Conservation (phyloP, 176 grass and related monocot species). For the Avena atlantica region DNA sequence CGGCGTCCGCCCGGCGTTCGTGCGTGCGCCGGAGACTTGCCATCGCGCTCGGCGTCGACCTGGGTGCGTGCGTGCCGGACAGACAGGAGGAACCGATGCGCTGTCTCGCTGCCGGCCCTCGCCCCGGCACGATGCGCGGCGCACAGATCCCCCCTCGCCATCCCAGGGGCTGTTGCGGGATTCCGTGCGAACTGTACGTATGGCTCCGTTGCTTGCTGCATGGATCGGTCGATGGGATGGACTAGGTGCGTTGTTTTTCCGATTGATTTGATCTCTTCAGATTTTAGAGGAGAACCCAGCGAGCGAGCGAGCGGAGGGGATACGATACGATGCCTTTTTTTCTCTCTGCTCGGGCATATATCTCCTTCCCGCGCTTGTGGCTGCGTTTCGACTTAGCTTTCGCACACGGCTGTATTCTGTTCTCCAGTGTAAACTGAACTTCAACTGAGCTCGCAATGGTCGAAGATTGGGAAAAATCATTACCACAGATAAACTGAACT, state of each 20-base stretch:
- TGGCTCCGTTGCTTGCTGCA: not conserved
- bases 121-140: constrained; percentile 42
- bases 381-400: not conserved
- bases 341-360: no score
- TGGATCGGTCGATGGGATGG: constrained; percentile 20
- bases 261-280: not conserved
- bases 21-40: not conserved
- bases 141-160: not conserved
- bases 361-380: not conserved
- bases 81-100: constrained; percentile 63
- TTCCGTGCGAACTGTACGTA: constrained; percentile 10
- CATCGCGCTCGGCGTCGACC: not conserved
- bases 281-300: not conserved
- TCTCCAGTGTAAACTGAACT: no score
- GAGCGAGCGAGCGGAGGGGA: not conserved
- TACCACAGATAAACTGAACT: no score
- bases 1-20: not conserved
- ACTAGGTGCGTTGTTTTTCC: not conserved
- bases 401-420: not conserved
- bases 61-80: not conserved
- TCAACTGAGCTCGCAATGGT: no score
- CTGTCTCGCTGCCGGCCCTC: constrained; percentile 46
- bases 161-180: constrained; percentile 3
- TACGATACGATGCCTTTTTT: not conserved
- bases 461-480: no score